Conservation (phyloP, 371 early-diverging fungal species). For the Circinella minor region DNA sequence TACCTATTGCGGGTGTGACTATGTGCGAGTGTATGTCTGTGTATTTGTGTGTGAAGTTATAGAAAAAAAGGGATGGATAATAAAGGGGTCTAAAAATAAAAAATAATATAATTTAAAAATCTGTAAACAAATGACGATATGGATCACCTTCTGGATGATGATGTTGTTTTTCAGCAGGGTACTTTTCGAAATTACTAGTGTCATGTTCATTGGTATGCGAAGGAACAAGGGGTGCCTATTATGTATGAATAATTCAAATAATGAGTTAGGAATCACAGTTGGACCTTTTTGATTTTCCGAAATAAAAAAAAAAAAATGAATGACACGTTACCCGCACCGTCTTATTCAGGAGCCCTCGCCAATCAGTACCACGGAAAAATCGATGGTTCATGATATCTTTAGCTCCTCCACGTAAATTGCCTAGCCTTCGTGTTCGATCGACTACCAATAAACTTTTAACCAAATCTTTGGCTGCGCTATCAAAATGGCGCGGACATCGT, state of each 20-base stretch:
- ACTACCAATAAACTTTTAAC: slow-evolving; percentile 77
- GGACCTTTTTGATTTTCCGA: too few species aligned
- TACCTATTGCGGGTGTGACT: too few species aligned
- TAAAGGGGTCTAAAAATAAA: not conserved
- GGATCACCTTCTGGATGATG: slow-evolving; percentile 47
- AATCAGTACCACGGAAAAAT: slow-evolving; percentile 88
- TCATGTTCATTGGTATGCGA: slow-evolving; percentile 65
- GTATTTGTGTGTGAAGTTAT: too few species aligned
- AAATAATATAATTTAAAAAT: slow-evolving; percentile 36
- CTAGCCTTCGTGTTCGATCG: slow-evolving; percentile 79
- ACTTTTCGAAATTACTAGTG: slow-evolving; percentile 75
- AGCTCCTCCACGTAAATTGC: slow-evolving; percentile 59
- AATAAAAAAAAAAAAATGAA: too few species aligned
- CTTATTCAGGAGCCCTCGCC: slow-evolving; percentile 76
- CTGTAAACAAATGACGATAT: slow-evolving; percentile 46
- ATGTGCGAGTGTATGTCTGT: too few species aligned
- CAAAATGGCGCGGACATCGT: slow-evolving; percentile 78
- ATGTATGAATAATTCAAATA: slow-evolving; percentile 25
- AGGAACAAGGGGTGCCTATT: slow-evolving; percentile 67
- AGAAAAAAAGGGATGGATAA: not conserved
- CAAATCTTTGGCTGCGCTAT: slow-evolving; percentile 78
- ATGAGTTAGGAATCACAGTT: not conserved
- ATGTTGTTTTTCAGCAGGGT: slow-evolving; percentile 49
- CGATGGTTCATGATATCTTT: slow-evolving; percentile 81
- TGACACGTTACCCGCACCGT: slow-evolving; percentile 53